Conservation (phyloP, 169 alveolate genomes). For the Babesia bovis region DNA sequence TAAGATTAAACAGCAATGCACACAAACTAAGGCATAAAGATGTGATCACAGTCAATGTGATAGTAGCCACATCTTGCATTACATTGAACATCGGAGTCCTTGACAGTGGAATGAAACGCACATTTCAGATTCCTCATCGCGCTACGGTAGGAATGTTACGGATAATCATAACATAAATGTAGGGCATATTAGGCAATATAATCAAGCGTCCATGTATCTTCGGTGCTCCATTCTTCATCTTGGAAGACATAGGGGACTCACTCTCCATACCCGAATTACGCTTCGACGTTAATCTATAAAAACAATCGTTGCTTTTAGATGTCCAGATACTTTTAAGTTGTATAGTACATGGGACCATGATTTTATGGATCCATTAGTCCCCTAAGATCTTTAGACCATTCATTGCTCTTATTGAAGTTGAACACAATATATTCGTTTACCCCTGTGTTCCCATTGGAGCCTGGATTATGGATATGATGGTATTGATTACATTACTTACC, state of each 20-base stretch:
- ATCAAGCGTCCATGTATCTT: constrained; percentile 31
- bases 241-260: constrained; percentile 56
- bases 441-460: background rate
- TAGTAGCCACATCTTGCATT: constrained; percentile 37
- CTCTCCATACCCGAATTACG: constrained; percentile 58
- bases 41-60: constrained; percentile 19
- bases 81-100: constrained; percentile 23
- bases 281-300: constrained; percentile 11
- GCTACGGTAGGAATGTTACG: background rate
- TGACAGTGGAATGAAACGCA: constrained; percentile 2
- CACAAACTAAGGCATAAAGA: constrained; percentile 36
- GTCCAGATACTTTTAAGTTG: too few species aligned
- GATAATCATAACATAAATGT: background rate
- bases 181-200: constrained; percentile 27
- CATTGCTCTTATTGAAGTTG: constrained; percentile 33
- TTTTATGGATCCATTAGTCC: background rate
- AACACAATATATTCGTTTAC: constrained; percentile 57
- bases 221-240: constrained; percentile 52
- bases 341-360: background rate
- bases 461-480: background rate
- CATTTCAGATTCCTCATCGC: constrained; percentile 28
- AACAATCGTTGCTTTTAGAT: background rate
- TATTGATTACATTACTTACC: background rate
- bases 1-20: constrained; percentile 2
- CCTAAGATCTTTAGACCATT: constrained; percentile 50